A percentile compares a stretch with the other conserved stretches of the same genome.
phyloP scores from a whole-genome alignment of 2,329 filamentous ascomycete species.

The Hymenoscyphus linearis region DNA sequence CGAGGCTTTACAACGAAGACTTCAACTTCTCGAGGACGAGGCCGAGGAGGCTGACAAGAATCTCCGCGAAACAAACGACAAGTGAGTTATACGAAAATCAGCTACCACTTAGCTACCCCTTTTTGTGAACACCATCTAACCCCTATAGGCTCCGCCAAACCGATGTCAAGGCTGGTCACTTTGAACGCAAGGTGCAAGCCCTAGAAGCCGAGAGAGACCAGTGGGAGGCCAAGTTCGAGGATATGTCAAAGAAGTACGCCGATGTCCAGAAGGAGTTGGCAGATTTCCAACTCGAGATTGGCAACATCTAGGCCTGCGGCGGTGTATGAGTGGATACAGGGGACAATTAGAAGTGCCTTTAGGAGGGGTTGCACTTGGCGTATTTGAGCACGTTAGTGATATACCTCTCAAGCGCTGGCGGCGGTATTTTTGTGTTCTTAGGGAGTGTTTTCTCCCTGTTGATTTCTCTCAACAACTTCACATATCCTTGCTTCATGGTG shows the following conservation, averaged over 20 bases:
- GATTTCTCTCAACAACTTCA: slow-evolving; percentile 21
- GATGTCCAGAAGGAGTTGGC: slow-evolving; percentile 83
- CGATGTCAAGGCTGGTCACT: slow-evolving; percentile 98
- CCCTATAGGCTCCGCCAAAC: slow-evolving; percentile 82
- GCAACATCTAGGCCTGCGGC: slow-evolving; percentile 66
- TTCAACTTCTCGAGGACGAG: slow-evolving; percentile 97
- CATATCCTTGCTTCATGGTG: slow-evolving; percentile 16
- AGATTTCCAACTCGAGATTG: slow-evolving; percentile 85
- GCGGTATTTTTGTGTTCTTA: slow-evolving; percentile 24
- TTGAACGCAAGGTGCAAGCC: slow-evolving; percentile 98
- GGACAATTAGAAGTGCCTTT: slow-evolving; percentile 8
- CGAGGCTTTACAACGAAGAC: slow-evolving; percentile 83
- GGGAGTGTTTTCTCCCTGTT: slow-evolving; percentile 21
- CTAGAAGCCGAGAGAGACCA: slow-evolving; percentile 86
- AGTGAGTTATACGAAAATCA: slow-evolving; percentile 57
- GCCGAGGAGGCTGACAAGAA: slow-evolving; percentile 95
- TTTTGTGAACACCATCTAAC: not conserved
- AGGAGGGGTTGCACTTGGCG: slow-evolving; percentile 12
- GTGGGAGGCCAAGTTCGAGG: slow-evolving; percentile 98
- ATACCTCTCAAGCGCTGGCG: slow-evolving; percentile 26
- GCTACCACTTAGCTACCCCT: slow-evolving; percentile 1
- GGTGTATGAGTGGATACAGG: slow-evolving; percentile 1
- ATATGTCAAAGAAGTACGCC: slow-evolving; percentile 87
- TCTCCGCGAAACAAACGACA: slow-evolving; percentile 94
- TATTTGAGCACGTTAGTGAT: slow-evolving; percentile 21